Evolutionary conservation across 2,329 filamentous ascomycete genomes (phyloP), one percentile per base, ranked within the genome.

Genomic region (Beauveria sp.): DNA sequence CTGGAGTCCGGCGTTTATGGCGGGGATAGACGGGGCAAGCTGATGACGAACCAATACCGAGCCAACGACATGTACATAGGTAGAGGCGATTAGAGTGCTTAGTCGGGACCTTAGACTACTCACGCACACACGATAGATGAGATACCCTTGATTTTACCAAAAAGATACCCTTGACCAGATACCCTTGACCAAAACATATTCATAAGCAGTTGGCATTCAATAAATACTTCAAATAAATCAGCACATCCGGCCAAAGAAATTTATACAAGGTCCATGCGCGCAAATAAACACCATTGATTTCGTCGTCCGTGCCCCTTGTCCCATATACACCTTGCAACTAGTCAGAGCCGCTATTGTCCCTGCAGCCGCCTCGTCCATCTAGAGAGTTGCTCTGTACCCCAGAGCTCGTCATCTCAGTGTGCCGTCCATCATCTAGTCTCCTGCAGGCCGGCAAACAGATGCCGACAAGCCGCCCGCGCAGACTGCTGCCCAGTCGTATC

Each of bases 1-100:
- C 69, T 99, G 94, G 94, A 90, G 86, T 62, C 90, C 90, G 0
- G 86, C 87, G 0, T 90, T 89, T 63, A 90, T 92, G 79, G 72
- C 79, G 2, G 78, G 79, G 46, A 67, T 70, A 18, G 73, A 71
- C 14, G 66, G 44, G 5, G 48, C 28, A 5, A 54, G 10, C 50
- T 46, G 41, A 59, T 43, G 50, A 20, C 18, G 47, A 43, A 59
- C 5, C 7, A 22, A 37, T 24, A 46, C 10, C 12, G 43, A 26
- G 22, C 4, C 26, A 16, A 14, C 18, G 40, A 8, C n/a, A 34
- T 43, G 24, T 22, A 16, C 6, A 30, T 3, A 20, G 3, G 12
- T 24, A 9, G n/a, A 26, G 44, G 44, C 44, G 20, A 14, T 16
- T 47, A 14, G 20, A 47, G 20, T 22, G 34, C 14, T 46, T 46